Base-by-base conservation (phyloP, 148 eudicot species). In the Silene conica region DNA sequence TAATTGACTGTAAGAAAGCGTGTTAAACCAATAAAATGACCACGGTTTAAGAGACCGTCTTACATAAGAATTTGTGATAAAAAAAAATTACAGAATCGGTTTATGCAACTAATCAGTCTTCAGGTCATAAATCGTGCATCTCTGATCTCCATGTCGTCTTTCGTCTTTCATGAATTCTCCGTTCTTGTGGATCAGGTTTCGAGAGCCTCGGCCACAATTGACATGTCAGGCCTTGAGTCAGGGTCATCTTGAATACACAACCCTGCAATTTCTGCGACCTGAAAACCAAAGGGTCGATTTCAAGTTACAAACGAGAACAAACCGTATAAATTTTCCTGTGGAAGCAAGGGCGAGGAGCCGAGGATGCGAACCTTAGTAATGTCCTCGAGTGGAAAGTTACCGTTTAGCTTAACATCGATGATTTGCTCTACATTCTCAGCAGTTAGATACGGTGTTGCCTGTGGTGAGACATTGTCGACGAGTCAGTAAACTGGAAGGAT, bases 341-440 rank as follows among this genome's bases (percentile, higher is more conserved):
- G n/a, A 66, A 46, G 77, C 0, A 55, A 26, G 21, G 68, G 58
- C 48, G 52, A 45, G 34, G 23, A 55, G 68, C 52, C 48, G 52
- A 45, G 34, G 23, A 55, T 66, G 66, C 38, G 54, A 56, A 89
- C 97, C 98, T 94, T 94, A 31, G 96, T 93, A 75, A 89, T 84
- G 10, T 46, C 71, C 34, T 48, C 58, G 12, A 68, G 57, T 4
- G 58, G n/a, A 21, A 46, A 68, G 71, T 46, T 58, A 8, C 55
- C 57, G 2, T 68, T 26, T 12, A 94, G 85, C 80, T 89, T 94
- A 74, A 93, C 90, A 86, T 94, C 98, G 13, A 94, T 87, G 79
- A 95, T 91, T 79, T 94, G 98, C 86, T 89, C 89, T 77, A 94
- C 96, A 79, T 91, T 91, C 78, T 93, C 97, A 79, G 90, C 96